Evolutionary conservation across 192 early-diverging fungal species (phyloP), one percentile per base, ranked within the genome.

Genomic region (Kappamyces sp.): DNA sequence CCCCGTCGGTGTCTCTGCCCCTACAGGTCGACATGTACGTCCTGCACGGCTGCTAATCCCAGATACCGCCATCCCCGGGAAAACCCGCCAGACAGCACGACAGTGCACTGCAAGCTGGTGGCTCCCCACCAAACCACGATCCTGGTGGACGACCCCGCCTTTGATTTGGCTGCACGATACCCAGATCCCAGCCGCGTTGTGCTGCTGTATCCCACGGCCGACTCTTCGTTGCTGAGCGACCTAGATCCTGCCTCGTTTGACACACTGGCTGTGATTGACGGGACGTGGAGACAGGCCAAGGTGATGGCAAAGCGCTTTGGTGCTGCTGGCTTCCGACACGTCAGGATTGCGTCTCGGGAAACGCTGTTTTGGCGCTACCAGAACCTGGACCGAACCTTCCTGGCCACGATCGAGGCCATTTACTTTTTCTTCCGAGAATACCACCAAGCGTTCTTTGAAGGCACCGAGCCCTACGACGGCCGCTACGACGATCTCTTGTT

Each of bases 321-420:
- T 38, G 35, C 71, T 62, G 32, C 87, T 84, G 72, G 70, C 67
- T 64, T 74, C 71, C 49, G 66, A 71, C 65, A 72, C 9, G 75
- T 80, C 10, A 55, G 61, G 2, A 80, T 80, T 82, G 86, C 51
- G 34, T 44, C 36, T 12, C 81, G 86, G 35, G 75, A 74, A 60
- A 97, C 94, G 3, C 65, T 86, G 52, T 98, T 95, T 66, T 98
- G 93, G 93, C 74, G 94, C 54, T 91, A 85, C 67, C 94, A 98
- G 69, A 74, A 77, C 47, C 74, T 83, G 37, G 82, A 81, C 15
- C 83, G 86, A 10, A 69, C 77, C 52, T 79, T 88, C 55, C 67
- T 98, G 49, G 90, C 94, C 0, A 97, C 94, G 1, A 94, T 97
- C 43, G 94, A 97, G 67, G 94, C 94, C 2, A 89, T 94, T 31